Conservation (phyloP, 495 filamentous ascomycete genomes). For the Bombardia bombarda region DNA sequence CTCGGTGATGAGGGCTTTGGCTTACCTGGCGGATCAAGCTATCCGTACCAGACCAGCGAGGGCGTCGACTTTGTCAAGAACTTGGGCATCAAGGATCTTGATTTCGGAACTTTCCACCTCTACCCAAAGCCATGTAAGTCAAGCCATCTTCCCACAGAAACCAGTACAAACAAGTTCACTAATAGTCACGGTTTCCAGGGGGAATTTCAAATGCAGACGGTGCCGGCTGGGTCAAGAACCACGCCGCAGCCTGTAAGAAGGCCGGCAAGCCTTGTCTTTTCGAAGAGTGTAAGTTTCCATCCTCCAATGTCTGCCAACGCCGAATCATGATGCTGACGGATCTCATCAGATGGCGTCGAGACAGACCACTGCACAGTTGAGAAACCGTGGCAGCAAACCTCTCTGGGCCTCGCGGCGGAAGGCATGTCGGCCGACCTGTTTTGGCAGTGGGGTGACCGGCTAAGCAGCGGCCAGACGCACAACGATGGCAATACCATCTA, state of each 20-base stretch:
- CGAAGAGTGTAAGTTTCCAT: conserved; percentile 43
- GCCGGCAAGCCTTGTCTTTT: conserved; percentile 55
- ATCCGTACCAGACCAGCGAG: conserved; percentile 47
- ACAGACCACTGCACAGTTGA: conserved; percentile 34
- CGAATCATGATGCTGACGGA: conserved; percentile 7
- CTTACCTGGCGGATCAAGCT: conserved; percentile 36
- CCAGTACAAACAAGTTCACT: background rate
- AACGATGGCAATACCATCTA: conserved; percentile 53
- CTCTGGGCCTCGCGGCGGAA: conserved; percentile 34
- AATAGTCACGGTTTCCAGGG: conserved; percentile 30
- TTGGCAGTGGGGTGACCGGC: conserved; percentile 56
- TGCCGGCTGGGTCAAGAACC: conserved; percentile 47
- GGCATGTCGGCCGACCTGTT: conserved; percentile 50
- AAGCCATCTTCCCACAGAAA: background rate
- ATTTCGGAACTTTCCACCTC: conserved; percentile 59
- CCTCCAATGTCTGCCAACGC: background rate
- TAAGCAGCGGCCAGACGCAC: conserved; percentile 42
- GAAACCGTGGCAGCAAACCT: conserved; percentile 46
- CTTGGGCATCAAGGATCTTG: conserved; percentile 40
- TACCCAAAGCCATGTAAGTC: conserved; percentile 44
- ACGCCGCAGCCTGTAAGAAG: conserved; percentile 44
- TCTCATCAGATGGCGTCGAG: conserved; percentile 33
- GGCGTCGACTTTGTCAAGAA: conserved; percentile 54
- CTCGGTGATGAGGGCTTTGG: conserved; percentile 54
- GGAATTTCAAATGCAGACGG: conserved; percentile 32